Conservation (phyloP, 495 filamentous ascomycete species). For the Podospora pseudocomata region DNA sequence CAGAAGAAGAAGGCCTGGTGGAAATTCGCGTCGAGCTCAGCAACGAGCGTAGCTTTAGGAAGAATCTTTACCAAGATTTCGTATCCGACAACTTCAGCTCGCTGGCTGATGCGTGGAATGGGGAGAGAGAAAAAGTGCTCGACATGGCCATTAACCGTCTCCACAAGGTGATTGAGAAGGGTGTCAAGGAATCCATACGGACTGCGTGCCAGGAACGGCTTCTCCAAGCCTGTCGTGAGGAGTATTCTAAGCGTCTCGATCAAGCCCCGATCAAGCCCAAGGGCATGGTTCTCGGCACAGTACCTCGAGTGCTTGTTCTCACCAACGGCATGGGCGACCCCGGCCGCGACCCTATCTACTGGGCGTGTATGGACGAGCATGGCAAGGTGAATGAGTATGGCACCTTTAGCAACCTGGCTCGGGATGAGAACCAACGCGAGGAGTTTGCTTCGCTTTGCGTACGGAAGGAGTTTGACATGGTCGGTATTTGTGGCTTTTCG, state of each 20-base stretch:
- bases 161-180: slow-evolving; percentile 77
- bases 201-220: slow-evolving; percentile 89
- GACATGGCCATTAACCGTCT: slow-evolving; percentile 77
- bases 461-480: slow-evolving; percentile 79
- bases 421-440: slow-evolving; percentile 63
- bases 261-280: slow-evolving; percentile 94
- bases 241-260: slow-evolving; percentile 82
- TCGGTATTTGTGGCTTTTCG: slow-evolving; percentile 86
- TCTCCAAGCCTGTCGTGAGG: slow-evolving; percentile 73
- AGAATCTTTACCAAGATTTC: slow-evolving; percentile 73
- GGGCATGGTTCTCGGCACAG: slow-evolving; percentile 85
- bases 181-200: slow-evolving; percentile 87
- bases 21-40: slow-evolving; percentile 77
- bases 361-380: slow-evolving; percentile 91
- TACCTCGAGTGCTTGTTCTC: slow-evolving; percentile 78
- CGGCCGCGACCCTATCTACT: slow-evolving; percentile 74
- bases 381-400: slow-evolving; percentile 84
- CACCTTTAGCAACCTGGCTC: slow-evolving; percentile 71
- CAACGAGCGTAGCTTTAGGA: slow-evolving; percentile 67
- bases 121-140: slow-evolving; percentile 74
- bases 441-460: slow-evolving; percentile 69
- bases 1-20: slow-evolving; percentile 86
- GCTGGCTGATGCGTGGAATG: slow-evolving; percentile 92
- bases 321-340: slow-evolving; percentile 76
- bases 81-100: slow-evolving; percentile 93